Evolutionary conservation across 805 yeast species (phyloP), one percentile per base, ranked within the genome.

Genomic region (Wickerhamomyces queroliae): DNA sequence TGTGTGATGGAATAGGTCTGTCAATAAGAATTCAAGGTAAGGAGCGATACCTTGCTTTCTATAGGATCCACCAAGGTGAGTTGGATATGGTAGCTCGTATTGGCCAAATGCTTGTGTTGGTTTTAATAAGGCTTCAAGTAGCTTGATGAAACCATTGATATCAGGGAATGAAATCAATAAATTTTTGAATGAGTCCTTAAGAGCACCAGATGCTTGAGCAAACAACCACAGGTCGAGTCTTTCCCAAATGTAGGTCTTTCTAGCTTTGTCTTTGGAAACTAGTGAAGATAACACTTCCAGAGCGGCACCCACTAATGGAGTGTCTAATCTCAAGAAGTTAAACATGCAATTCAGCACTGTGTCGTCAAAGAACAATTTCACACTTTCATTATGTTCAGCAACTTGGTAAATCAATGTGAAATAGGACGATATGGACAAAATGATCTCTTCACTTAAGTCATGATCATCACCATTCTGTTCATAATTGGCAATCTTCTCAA

Each of bases 401-500:
- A 78, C 75, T 38, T 73, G 70, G 8, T 73, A 67, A 2, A 89
- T 64, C 36, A 93, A 62, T 20, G 84, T 78, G 42, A 88, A 65
- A 48, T 85, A 79, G 0, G 95, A 84, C 0, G 90, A 74, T 7
- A 89, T 66, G 38, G 85, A 78, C 7, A 87, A 71, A 7, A 86
- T 63, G 0, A 90, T 83, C 55, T 89, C 96, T 47, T 87, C 95
- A 26, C 85, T 83, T 24, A 89, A 64, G 37, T 82, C 87, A 10
- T 72, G 70, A 25, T 69, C 72, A 35, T 69, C 58, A 3, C 68
- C 69, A 8, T 60, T 53, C 7, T 50, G 47, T 35, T 58, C 63
- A 38, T 64, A 52, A 33, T 59, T 55, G 19, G 50, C 42, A 30
- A 80, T 67, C 33, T 67, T 63, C 5, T 61, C 67, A 23, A 73